Evolutionary conservation across 495 filamentous ascomycete species (phyloP).

Genomic region (Bacidia rubella): DNA sequence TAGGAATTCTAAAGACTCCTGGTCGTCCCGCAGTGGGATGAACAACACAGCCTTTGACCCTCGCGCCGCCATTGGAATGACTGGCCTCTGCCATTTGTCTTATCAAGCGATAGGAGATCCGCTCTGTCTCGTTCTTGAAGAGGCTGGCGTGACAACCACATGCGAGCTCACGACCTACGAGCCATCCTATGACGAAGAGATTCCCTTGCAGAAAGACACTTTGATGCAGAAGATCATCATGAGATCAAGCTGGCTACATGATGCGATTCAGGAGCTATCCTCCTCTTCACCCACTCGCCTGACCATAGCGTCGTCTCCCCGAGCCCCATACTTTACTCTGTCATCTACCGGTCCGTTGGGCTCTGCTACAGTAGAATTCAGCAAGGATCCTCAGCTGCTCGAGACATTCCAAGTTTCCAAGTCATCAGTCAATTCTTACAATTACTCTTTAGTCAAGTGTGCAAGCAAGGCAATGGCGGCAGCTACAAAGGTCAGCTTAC

Average conservation of each 20-base stretch:
- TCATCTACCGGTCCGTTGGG: conserved; percentile 64
- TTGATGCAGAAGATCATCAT: conserved; percentile 91
- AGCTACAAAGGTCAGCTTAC: conserved; percentile 81
- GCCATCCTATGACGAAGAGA: conserved; percentile 50
- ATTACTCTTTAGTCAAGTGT: conserved; percentile 70
- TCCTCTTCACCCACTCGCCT: conserved; percentile 51
- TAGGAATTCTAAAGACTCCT: conserved; percentile 30
- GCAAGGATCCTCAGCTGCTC: conserved; percentile 53
- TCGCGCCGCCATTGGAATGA: conserved; percentile 59
- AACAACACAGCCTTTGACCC: conserved; percentile 51
- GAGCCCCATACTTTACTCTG: conserved; percentile 59
- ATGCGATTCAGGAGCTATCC: conserved; percentile 73
- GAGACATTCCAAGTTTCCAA: conserved; percentile 59
- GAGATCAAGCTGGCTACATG: conserved; percentile 67
- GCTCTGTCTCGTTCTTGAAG: conserved; percentile 67
- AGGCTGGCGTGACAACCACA: conserved; percentile 74
- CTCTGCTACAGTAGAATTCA: conserved; percentile 72
- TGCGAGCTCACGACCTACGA: conserved; percentile 90
- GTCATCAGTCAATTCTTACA: conserved; percentile 40
- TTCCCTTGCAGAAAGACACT: conserved; percentile 67
- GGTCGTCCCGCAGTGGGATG: conserved; percentile 35
- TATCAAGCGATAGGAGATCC: conserved; percentile 61
- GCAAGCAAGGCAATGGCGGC: conserved; percentile 79
- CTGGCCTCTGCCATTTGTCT: conserved; percentile 66
- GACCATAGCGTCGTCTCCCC: conserved; percentile 49